Evolutionary conservation across 371 early-diverging fungal genomes (phyloP).

Genomic region (Lichtheimia ramosa): DNA sequence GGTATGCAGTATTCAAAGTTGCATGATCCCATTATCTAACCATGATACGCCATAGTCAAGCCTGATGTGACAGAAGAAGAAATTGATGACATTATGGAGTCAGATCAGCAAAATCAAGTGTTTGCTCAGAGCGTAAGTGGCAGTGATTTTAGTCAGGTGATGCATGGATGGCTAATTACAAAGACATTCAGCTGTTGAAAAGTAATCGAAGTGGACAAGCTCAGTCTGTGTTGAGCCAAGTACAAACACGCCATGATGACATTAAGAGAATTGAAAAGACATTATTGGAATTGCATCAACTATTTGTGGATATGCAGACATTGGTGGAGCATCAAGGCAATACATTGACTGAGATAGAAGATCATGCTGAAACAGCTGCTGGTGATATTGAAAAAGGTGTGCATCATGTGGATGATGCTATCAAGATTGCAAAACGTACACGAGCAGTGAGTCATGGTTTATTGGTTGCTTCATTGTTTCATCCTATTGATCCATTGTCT

Average conservation of each 20-base stretch:
- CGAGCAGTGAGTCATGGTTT: conserved; percentile 54
- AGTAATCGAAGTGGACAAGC: conserved; percentile 72
- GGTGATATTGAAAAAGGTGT: conserved; percentile 65
- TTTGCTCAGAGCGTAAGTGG: conserved; percentile 73
- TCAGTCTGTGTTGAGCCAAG: conserved; percentile 67
- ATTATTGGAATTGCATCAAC: conserved; percentile 40
- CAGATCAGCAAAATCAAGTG: conserved; percentile 64
- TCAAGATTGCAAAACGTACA: conserved; percentile 61
- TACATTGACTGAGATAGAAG: conserved; percentile 65
- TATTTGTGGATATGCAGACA: conserved; percentile 72
- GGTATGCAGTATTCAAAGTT: conserved; percentile 43
- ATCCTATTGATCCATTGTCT: not conserved
- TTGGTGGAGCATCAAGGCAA: conserved; percentile 77
- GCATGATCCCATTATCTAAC: not conserved
- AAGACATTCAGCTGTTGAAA: conserved; percentile 53
- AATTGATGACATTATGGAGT: conserved; percentile 65
- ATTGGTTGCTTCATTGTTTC: not conserved
- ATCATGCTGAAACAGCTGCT: conserved; percentile 57
- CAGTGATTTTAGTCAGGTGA: not conserved
- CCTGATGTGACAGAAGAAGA: conserved; percentile 76
- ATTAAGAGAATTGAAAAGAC: conserved; percentile 79
- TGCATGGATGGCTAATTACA: not conserved
- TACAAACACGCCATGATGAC: conserved; percentile 79
- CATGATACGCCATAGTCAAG: conserved; percentile 49
- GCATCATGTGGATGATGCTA: conserved; percentile 62